phyloP scores from a whole-genome alignment of 768 basidiomycete genomes.

The Leccinum incarnatum region DNA sequence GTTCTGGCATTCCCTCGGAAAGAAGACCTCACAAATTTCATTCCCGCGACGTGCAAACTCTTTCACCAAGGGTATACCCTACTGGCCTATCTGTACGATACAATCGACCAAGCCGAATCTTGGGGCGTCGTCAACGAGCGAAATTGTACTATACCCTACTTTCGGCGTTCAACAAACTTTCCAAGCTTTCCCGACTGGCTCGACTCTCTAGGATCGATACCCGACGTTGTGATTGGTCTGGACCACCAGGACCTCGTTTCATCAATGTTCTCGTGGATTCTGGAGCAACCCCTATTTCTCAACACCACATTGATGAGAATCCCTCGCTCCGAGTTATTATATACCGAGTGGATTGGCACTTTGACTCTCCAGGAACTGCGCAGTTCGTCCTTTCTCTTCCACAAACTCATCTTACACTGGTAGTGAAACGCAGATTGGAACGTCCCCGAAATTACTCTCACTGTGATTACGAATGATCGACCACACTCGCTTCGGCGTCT shows the following conservation, averaged over 20 bases:
- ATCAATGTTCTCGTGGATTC: constrained; percentile 17
- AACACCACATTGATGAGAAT: constrained; percentile 41
- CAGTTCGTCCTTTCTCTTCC: constrained; percentile 16
- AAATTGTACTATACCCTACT: constrained; percentile 20
- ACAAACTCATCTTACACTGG: constrained; percentile 1
- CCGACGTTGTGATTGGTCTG: constrained; percentile 36
- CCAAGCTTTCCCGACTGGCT: constrained; percentile 32
- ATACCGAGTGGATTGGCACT: constrained; percentile 61
- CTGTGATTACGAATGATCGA: constrained; percentile 75
- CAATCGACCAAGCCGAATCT: not conserved
- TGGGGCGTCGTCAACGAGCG: constrained; percentile 8
- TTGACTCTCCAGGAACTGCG: constrained; percentile 50
- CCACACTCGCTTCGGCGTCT: constrained; percentile 69
- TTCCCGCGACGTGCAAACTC: constrained; percentile 38
- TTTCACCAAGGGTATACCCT: constrained; percentile 29
- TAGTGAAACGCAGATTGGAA: constrained; percentile 62
- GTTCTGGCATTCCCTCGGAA: constrained; percentile 35
- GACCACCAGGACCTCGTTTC: constrained; percentile 30
- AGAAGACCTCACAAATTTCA: constrained; percentile 34
- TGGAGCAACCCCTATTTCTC: constrained; percentile 21
- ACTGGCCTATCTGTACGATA: constrained; percentile 32
- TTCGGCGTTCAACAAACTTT: constrained; percentile 10
- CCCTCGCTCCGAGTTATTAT: constrained; percentile 46
- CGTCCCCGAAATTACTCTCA: constrained; percentile 61
- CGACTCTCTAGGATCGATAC: constrained; percentile 19